Percentiles rank a stretch among this genome's conserved stretches.
Conservation (phyloP, 352 stramenopile genomes). For the Globisporangium splendens region DNA sequence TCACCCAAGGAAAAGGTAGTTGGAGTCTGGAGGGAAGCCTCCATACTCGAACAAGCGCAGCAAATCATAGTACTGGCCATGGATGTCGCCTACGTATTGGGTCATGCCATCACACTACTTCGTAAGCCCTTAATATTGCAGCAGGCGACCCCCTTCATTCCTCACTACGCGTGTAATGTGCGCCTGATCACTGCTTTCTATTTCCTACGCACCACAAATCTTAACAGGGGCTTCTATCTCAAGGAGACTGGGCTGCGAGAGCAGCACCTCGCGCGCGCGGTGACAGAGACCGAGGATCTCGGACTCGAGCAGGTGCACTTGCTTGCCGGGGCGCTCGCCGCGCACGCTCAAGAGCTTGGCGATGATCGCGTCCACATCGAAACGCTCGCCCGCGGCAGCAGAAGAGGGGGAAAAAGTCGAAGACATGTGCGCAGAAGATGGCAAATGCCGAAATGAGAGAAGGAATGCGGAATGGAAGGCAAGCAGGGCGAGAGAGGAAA, state of each 20-base stretch:
- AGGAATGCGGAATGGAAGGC: too few species aligned
- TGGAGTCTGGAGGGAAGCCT: conserved; percentile 84
- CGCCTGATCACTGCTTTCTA: too few species aligned
- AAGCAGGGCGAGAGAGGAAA: too few species aligned
- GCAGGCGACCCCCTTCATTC: too few species aligned
- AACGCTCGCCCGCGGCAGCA: conserved; percentile 52
- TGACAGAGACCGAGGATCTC: conserved; percentile 98
- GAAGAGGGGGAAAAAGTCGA: conserved; percentile 7
- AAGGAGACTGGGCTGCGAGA: conserved; percentile 97
- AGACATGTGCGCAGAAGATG: too few species aligned
- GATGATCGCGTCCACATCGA: conserved; percentile 87
- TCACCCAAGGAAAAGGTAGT: conserved; percentile 59
- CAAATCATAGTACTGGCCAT: conserved; percentile 98
- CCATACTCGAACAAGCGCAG: conserved; percentile 94
- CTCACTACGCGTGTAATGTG: too few species aligned
- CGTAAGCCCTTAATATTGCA: too few species aligned
- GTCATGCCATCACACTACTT: too few species aligned
- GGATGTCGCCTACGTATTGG: conserved; percentile 76
- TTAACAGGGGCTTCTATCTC: conserved; percentile 99
- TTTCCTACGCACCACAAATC: conserved; percentile 80
- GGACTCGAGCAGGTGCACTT: conserved; percentile 94
- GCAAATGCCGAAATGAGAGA: too few species aligned
- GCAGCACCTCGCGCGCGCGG: conserved; percentile 92
- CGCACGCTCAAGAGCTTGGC: conserved; percentile 89
- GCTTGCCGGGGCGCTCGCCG: conserved; percentile 61